Evolutionary conservation across 352 stramenopile species (phyloP).

Genomic region (Phytophthora citrophthora): DNA sequence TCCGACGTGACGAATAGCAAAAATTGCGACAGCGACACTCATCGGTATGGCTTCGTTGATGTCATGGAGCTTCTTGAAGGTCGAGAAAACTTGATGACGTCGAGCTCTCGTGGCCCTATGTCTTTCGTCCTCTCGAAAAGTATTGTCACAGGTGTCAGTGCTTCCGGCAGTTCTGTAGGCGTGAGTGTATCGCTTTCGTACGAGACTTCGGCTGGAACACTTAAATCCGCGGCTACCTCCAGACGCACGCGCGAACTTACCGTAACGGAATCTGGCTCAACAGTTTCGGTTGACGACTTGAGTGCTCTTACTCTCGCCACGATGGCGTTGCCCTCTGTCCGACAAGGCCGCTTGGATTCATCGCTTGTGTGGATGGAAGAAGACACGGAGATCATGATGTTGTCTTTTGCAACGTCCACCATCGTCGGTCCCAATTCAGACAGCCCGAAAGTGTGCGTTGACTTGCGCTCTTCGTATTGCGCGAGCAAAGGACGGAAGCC

Average conservation of each 20-base stretch:
- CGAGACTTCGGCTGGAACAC: slow-evolving; percentile 46
- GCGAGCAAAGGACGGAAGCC: slow-evolving; percentile 51
- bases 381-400: slow-evolving; percentile 63
- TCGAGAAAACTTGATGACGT: slow-evolving; percentile 55
- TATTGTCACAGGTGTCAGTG: slow-evolving; percentile 59
- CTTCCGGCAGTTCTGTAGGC: slow-evolving; percentile 36
- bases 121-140: slow-evolving; percentile 64
- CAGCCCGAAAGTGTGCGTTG: slow-evolving; percentile 73
- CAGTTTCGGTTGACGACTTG: slow-evolving; percentile 36
- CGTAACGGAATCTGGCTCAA: slow-evolving; percentile 38
- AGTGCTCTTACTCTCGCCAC: slow-evolving; percentile 62
- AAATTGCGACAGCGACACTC: slow-evolving; percentile 51
- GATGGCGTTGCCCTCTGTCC: slow-evolving; percentile 57
- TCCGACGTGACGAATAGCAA: slow-evolving; percentile 47
- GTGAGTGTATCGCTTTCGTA: slow-evolving; percentile 66
- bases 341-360: slow-evolving; percentile 57
- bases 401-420: slow-evolving; percentile 81
- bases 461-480: slow-evolving; percentile 64
- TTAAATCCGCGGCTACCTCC: slow-evolving; percentile 44
- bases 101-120: slow-evolving; percentile 54
- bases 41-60: slow-evolving; percentile 67
- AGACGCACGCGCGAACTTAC: slow-evolving; percentile 52
- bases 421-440: slow-evolving; percentile 68
- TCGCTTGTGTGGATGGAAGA: slow-evolving; percentile 82
- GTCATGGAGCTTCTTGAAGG: slow-evolving; percentile 69